phyloP scores from a whole-genome alignment of 2,329 filamentous ascomycete genomes.

The Penicillium sp. region DNA sequence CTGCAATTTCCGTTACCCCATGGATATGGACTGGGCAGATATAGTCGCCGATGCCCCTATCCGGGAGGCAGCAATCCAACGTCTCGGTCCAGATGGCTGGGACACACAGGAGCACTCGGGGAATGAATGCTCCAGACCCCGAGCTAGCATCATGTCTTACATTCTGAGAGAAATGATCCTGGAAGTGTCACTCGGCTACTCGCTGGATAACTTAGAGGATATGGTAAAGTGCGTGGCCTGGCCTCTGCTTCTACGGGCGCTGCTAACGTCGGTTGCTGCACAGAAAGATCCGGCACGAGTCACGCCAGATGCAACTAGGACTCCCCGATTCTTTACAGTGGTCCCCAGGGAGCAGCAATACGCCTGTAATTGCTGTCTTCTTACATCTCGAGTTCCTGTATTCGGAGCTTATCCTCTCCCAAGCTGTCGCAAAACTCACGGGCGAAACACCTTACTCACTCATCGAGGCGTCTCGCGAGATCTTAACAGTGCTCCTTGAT shows the following conservation, averaged over 20 bases:
- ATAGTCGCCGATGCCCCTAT: slow-evolving; percentile 21
- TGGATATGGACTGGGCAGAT: slow-evolving; percentile 30
- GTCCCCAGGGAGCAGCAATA: slow-evolving; percentile 5
- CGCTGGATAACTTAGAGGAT: slow-evolving; percentile 5
- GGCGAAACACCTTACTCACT: slow-evolving; percentile 10
- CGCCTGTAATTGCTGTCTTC: background rate
- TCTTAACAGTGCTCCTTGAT: slow-evolving; percentile 6
- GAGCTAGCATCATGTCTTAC: slow-evolving; percentile 18
- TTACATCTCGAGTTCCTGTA: slow-evolving; percentile 27
- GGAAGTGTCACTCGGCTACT: slow-evolving; percentile 23
- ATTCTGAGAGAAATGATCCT: slow-evolving; percentile 28
- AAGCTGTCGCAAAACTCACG: slow-evolving; percentile 22
- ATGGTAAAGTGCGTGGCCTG: slow-evolving; percentile 5
- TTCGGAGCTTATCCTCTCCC: slow-evolving; percentile 29
- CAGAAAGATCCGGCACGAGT: slow-evolving; percentile 1
- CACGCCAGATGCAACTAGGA: slow-evolving; percentile 1
- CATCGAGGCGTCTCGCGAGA: slow-evolving; percentile 8
- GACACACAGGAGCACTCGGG: slow-evolving; percentile 22
- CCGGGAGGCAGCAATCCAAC: slow-evolving; percentile 17
- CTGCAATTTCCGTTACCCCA: slow-evolving; percentile 31
- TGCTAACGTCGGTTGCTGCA: background rate
- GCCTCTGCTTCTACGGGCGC: background rate
- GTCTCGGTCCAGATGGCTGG: slow-evolving; percentile 30
- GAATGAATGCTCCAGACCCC: background rate
- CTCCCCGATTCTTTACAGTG: slow-evolving; percentile 17